These are phyloP conservation scores for Cytospora piceae DNA, from an alignment of 2,329 filamentous ascomycete species.

Conservation along the genomic window DNA sequence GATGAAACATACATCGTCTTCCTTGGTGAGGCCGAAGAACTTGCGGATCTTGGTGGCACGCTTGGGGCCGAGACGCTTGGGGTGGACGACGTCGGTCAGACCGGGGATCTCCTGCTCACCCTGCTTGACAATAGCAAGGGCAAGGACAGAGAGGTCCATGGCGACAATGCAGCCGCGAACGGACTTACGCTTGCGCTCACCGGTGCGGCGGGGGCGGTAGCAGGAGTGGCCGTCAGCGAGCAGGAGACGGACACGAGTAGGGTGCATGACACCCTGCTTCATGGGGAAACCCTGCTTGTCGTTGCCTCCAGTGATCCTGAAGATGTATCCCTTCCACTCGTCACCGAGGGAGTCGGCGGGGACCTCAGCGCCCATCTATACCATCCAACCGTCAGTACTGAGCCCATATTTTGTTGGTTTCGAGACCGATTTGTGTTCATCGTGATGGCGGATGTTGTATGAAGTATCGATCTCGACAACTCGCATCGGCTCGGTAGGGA, in stretches of 20 bases:
- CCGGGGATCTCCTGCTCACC: conserved; percentile 93
- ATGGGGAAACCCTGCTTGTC: conserved; percentile 99
- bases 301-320: conserved; percentile 99
- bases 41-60: conserved; percentile 99
- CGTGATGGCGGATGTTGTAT: conserved; percentile 11
- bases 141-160: conserved; percentile 92
- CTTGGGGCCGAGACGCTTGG: conserved; percentile 99
- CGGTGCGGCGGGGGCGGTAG: conserved; percentile 97
- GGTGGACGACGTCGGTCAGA: conserved; percentile 95
- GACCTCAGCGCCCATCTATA: conserved; percentile 86
- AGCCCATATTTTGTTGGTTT: background rate
- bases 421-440: background rate
- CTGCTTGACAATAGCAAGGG: conserved; percentile 96
- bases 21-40: conserved; percentile 99
- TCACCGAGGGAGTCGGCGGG: conserved; percentile 93
- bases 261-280: conserved; percentile 99
- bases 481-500: conserved; percentile 30
- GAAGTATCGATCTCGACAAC: conserved; percentile 41
- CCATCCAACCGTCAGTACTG: conserved; percentile 34
- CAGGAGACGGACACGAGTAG: conserved; percentile 96
- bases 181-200: conserved; percentile 99
- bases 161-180: conserved; percentile 99
- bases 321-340: conserved; percentile 99
- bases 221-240: conserved; percentile 96
- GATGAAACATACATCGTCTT: conserved; percentile 83